Evolutionary conservation across 2,329 filamentous ascomycete species (phyloP).

Genomic region (Monilinia polystroma): DNA sequence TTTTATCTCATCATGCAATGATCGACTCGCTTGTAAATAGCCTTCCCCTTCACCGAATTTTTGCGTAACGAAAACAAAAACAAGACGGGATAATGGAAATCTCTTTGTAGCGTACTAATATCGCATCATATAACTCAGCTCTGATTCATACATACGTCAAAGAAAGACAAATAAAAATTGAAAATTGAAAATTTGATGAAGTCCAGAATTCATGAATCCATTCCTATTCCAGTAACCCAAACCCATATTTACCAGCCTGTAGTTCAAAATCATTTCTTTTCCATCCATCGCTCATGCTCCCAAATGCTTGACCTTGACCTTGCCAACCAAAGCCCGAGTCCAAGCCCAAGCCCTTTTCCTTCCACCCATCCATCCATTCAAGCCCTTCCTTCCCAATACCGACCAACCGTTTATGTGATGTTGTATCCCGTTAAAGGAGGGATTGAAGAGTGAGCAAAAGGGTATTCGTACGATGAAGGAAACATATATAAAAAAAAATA

Average conservation of each 20-base stretch:
- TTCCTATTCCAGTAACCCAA: conserved; percentile 11
- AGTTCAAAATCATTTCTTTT: neutral
- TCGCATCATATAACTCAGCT: conserved; percentile 6
- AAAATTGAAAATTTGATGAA: neutral
- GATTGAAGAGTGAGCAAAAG: conserved; percentile 4
- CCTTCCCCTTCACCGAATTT: neutral
- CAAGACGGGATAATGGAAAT: neutral
- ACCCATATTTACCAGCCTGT: conserved; percentile 3
- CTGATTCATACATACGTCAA: neutral
- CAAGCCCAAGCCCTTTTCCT: neutral
- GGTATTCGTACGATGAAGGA: neutral
- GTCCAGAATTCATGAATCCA: neutral
- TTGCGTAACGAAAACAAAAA: neutral
- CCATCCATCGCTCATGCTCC: conserved; percentile 3
- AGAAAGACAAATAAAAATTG: neutral
- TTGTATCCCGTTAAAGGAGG: conserved; percentile 5
- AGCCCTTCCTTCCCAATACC: conserved; percentile 4
- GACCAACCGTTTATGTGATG: neutral
- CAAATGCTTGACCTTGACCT: conserved; percentile 1
- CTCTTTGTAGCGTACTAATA: neutral
- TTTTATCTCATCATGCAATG: neutral
- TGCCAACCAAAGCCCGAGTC: neutral
- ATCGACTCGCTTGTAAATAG: conserved; percentile 5
- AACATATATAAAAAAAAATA: neutral
- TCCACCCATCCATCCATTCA: conserved; percentile 2